Evolutionary conservation across 176 grass and related monocot species (phyloP).

Genomic region (Dactylis glomerata): DNA sequence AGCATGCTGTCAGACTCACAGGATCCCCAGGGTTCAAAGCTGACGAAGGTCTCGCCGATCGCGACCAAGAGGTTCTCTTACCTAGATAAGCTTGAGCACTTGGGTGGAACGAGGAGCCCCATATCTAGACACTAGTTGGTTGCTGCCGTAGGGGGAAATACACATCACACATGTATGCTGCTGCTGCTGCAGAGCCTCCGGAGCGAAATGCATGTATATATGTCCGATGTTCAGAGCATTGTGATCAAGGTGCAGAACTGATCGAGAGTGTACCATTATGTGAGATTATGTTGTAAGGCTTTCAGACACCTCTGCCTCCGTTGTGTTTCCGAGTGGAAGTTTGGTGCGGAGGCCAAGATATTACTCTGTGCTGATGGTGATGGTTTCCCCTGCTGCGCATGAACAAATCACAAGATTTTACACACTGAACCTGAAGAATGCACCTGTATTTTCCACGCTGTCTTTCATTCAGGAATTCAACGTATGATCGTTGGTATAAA

Average conservation of each 20-base stretch:
- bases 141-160: background rate
- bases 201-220: constrained; percentile 37
- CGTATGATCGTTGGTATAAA: too few species aligned
- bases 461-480: too few species aligned
- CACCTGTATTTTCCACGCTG: background rate
- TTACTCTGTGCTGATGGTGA: background rate
- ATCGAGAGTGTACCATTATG: background rate
- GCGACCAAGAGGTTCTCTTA: constrained; percentile 41
- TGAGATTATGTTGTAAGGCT: constrained; percentile 21
- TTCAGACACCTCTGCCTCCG: background rate
- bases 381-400: background rate
- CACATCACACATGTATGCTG: constrained; percentile 26
- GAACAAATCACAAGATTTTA: background rate
- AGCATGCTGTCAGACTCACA: background rate
- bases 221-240: constrained; percentile 4
- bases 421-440: background rate
- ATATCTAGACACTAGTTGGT: constrained; percentile 45
- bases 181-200: background rate
- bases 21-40: constrained; percentile 19
- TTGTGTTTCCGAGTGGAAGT: background rate
- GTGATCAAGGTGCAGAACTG: constrained; percentile 5
- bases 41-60: constrained; percentile 29
- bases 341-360: background rate
- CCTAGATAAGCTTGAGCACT: constrained; percentile 42
- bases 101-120: constrained; percentile 49